phyloP scores from a whole-genome alignment of 2,329 filamentous ascomycete species.

The Orbilia javanica region DNA sequence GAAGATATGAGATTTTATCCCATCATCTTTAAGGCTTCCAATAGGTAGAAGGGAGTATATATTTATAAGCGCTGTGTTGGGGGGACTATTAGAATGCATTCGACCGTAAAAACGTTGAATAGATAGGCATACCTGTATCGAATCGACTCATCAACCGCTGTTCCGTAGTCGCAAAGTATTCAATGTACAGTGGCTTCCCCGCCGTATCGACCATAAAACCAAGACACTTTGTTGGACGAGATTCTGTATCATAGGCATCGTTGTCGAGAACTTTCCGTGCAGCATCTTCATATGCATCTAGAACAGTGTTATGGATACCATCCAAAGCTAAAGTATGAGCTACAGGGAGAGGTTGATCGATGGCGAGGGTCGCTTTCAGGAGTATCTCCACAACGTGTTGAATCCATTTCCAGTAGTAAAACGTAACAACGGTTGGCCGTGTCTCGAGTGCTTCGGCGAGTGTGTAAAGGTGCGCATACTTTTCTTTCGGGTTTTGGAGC shows the following conservation, averaged over 20 bases:
- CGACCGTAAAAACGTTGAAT: background rate
- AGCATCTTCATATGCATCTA: constrained; percentile 15
- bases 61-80: constrained; percentile 23
- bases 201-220: constrained; percentile 26
- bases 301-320: background rate
- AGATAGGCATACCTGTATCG: constrained; percentile 23
- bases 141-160: background rate
- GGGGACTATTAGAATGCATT: background rate
- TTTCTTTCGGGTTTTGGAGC: background rate
- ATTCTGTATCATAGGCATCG: background rate
- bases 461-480: background rate
- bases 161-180: constrained; percentile 2
- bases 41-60: constrained; percentile 29
- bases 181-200: constrained; percentile 9
- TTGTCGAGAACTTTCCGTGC: constrained; percentile 13
- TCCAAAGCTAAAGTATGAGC: background rate
- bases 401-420: constrained; percentile 40
- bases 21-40: background rate
- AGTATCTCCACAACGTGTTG: constrained; percentile 35
- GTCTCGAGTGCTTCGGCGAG: background rate
- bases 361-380: background rate
- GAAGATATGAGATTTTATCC: constrained; percentile 22
- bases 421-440: background rate
- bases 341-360: constrained; percentile 2
- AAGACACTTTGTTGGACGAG: constrained; percentile 7